Conservation (phyloP, 305 asterid genomes). For the Stenogyne calaminthoides region DNA sequence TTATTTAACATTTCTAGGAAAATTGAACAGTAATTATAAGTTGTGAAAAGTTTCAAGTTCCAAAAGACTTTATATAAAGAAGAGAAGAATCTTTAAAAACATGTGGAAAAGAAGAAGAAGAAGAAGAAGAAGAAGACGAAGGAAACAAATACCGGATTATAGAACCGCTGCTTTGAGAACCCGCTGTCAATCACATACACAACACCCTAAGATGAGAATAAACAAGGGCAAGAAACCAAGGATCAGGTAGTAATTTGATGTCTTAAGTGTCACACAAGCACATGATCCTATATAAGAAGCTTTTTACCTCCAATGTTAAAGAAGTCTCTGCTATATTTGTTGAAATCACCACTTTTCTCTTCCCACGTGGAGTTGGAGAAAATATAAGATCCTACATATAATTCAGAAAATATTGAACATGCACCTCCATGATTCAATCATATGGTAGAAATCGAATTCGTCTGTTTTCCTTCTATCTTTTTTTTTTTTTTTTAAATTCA, state of each 20-base stretch:
- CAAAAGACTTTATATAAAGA: neutral
- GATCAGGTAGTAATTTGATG: constrained; percentile 20
- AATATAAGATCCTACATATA: constrained; percentile 76
- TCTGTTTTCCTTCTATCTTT: neutral
- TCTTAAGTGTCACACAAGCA: neutral
- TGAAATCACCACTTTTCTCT: constrained; percentile 91
- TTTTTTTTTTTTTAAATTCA: neutral
- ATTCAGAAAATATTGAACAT: constrained; percentile 15
- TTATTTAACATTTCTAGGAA: neutral
- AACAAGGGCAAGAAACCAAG: constrained; percentile 25
- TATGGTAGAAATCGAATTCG: neutral
- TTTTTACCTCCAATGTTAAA: constrained; percentile 87
- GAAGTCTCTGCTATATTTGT: constrained; percentile 99
- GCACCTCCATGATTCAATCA: constrained; percentile 27
- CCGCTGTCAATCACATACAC: constrained; percentile 95
- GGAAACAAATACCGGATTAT: constrained; percentile 73
- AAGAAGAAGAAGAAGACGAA: neutral
- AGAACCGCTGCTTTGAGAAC: constrained; percentile 89
- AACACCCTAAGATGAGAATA: constrained; percentile 65
- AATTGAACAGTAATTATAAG: neutral
- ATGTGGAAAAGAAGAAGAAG: constrained; percentile 13
- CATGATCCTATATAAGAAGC: constrained; percentile 15
- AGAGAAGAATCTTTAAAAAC: neutral
- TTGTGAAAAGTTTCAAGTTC: constrained; percentile 1
- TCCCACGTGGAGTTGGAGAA: constrained; percentile 94